Evolutionary conservation across 495 filamentous ascomycete species (phyloP), one percentile per base, ranked within the genome.

Genomic region (Penicillium crystallinum): DNA sequence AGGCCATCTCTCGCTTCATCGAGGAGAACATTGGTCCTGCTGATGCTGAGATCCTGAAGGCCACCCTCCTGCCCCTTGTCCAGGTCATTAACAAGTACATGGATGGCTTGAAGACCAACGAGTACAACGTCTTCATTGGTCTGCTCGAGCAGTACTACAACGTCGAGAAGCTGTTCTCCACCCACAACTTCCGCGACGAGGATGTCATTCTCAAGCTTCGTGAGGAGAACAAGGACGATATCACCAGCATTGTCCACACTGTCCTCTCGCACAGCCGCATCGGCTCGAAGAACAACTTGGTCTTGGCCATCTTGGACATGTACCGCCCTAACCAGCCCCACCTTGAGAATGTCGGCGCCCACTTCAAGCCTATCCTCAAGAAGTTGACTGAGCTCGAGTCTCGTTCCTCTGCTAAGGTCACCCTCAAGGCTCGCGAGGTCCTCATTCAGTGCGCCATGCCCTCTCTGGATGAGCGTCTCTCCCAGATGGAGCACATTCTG

Each of bases 401-500:
- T 25, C 84, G 93, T 48, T 76, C 88, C 40, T 91, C 90, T 12
- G 88, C 93, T 49, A 98, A 98, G 82, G 91, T 98, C 30, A 88
- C 92, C 0, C 81, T 97, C 60, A 97, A 97, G 77, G 92, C 93
- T 30, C 88, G 93, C 59, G 93, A 98, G 69, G 85, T 97, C 25
- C 81, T 97, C 42, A 98, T 98, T 52, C 93, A 97, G 72, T 97
- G 90, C 57, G 91, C 93, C 29, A 79, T 98, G 64, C 93, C 93
- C 0, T 97, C 95, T 5, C 78, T 98, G 19, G 93, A 97, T 67
- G 93, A 98, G 78, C 82, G 93, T 56, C 85, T 88, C 6, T 81
- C 86, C 30, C 93, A 98, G 73, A 97, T 98, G 93, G 95, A 97
- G 74, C 92, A 97, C 70, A 98, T 98, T 59, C 80, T 98, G 29